These are phyloP conservation scores for Candida cerambycidarum DNA, from an alignment of 805 yeast genomes.

Conservation along the genomic window DNA sequence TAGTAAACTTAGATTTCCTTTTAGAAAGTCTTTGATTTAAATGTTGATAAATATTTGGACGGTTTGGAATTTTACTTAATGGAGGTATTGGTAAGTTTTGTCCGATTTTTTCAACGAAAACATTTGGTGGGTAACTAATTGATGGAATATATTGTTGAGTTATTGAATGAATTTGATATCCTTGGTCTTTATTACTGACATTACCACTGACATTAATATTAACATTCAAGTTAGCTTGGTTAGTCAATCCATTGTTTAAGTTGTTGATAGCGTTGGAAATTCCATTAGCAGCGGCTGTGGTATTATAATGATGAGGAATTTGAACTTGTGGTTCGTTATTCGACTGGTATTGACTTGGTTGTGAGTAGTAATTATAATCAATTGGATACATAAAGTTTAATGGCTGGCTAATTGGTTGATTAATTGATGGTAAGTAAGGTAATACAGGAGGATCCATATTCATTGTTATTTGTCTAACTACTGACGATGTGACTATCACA, in stretches of 20 bases:
- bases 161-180: constrained; percentile 4
- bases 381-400: constrained; percentile 13
- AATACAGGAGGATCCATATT: constrained; percentile 15
- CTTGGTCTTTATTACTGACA: constrained; percentile 1
- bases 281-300: constrained; percentile 5
- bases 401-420: constrained; percentile 9
- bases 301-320: constrained; percentile 6
- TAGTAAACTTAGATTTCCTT: constrained; percentile 67
- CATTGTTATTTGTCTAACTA: constrained; percentile 7
- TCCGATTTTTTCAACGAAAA: constrained; percentile 8
- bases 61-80: constrained; percentile 38
- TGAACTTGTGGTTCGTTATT: constrained; percentile 1
- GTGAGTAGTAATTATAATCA: constrained; percentile 12
- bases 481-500: no score
- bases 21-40: constrained; percentile 50
- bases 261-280: constrained; percentile 1
- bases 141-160: constrained; percentile 7
- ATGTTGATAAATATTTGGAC: constrained; percentile 43
- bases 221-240: constrained; percentile 1
- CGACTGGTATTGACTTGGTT: background rate
- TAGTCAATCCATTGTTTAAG: background rate
- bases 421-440: constrained; percentile 17
- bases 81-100: constrained; percentile 49
- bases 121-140: constrained; percentile 2
- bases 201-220: constrained; percentile 2